Evolutionary conservation across 257 asterid species (phyloP).

Genomic region (Osmanthus fragrans): DNA sequence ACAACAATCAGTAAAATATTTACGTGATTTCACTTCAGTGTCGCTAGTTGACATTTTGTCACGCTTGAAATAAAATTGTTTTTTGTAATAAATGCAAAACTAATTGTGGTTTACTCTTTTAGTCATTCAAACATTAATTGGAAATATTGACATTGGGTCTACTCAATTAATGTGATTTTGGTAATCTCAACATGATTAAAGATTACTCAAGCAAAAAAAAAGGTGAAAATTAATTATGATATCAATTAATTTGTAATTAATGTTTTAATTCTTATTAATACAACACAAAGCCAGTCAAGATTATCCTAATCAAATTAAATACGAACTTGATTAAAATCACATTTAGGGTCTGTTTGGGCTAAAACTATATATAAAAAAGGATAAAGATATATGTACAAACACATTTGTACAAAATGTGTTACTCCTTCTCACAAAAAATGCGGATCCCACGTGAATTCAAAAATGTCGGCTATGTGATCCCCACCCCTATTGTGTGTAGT

Average conservation of each 20-base stretch:
- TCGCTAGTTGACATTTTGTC: too few species aligned
- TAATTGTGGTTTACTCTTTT: background rate
- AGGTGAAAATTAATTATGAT: background rate
- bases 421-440: too few species aligned
- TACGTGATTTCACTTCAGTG: too few species aligned
- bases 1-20: background rate
- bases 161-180: background rate
- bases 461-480: too few species aligned
- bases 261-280: background rate
- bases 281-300: background rate
- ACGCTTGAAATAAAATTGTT: background rate
- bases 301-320: background rate
- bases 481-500: too few species aligned
- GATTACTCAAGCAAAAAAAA: background rate
- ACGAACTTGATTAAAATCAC: background rate
- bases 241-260: background rate
- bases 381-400: too few species aligned
- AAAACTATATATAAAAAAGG: too few species aligned
- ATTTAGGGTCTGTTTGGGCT: background rate
- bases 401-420: too few species aligned
- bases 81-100: background rate
- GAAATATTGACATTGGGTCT: background rate
- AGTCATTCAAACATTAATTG: background rate
- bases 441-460: too few species aligned
- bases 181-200: background rate